Conservation (phyloP, 495 filamentous ascomycete genomes). For the Penicillium malachiteum region DNA sequence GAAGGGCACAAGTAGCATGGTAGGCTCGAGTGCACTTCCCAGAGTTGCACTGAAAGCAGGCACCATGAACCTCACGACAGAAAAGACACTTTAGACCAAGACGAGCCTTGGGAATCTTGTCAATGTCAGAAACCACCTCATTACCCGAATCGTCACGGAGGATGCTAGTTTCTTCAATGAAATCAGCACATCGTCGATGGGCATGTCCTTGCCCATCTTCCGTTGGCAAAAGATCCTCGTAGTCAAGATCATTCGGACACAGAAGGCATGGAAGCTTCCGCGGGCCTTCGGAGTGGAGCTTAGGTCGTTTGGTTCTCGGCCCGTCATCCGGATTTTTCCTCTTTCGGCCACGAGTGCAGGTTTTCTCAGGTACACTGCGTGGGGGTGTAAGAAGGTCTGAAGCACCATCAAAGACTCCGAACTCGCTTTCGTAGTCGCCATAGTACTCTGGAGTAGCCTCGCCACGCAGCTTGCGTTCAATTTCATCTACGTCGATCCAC, state of each 20-base stretch:
- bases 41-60: constrained; percentile 94
- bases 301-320: constrained; percentile 71
- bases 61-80: constrained; percentile 88
- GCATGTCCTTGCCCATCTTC: constrained; percentile 80
- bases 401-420: constrained; percentile 60
- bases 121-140: constrained; percentile 74
- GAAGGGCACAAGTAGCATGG: constrained; percentile 89
- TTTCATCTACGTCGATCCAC: constrained; percentile 94
- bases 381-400: constrained; percentile 77
- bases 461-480: constrained; percentile 89
- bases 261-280: constrained; percentile 84
- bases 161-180: constrained; percentile 90
- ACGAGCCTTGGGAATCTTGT: constrained; percentile 79
- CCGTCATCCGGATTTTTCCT: constrained; percentile 60
- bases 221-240: constrained; percentile 79
- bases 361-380: constrained; percentile 64
- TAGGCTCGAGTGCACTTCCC: constrained; percentile 94
- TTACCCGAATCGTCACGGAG: constrained; percentile 62
- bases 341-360: constrained; percentile 59
- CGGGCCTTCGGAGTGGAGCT: constrained; percentile 64
- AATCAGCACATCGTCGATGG: constrained; percentile 85
- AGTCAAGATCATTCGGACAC: constrained; percentile 89
- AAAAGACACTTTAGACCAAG: constrained; percentile 90
- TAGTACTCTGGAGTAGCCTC: constrained; percentile 88
- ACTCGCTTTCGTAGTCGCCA: constrained; percentile 66